A percentile compares a stretch with the other conserved stretches of the same genome.
Conservation (phyloP, 176 grass and related monocot species). For the Triticum monococcum region DNA sequence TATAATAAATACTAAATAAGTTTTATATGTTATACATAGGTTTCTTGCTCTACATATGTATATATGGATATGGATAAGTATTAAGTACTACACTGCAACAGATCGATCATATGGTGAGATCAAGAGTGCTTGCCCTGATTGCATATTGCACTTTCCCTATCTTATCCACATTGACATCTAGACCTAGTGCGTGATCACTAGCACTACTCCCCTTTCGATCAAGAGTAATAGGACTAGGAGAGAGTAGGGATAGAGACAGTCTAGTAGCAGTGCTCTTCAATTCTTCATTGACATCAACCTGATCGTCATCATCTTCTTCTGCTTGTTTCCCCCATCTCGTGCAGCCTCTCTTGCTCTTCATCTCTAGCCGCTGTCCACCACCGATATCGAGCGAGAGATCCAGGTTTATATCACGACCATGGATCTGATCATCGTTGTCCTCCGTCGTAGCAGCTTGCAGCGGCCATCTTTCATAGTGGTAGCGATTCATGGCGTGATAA, state of each 20-base stretch:
- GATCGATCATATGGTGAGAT: slow-evolving; percentile 44
- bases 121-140: slow-evolving; percentile 51
- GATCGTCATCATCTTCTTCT: background rate
- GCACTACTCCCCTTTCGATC: background rate
- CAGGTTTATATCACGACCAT: slow-evolving; percentile 13
- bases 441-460: background rate
- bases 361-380: no score
- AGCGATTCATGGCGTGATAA: slow-evolving; percentile 10
- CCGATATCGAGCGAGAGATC: slow-evolving; percentile 30
- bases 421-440: background rate
- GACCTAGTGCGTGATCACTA: background rate
- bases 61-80: slow-evolving; percentile 37
- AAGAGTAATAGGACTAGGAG: background rate
- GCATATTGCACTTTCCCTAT: background rate
- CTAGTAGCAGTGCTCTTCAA: background rate
- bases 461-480: background rate
- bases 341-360: background rate
- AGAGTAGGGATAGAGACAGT: slow-evolving; percentile 30
- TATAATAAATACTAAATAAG: no score
- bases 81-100: slow-evolving; percentile 40
- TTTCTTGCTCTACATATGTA: background rate
- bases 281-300: slow-evolving; percentile 11
- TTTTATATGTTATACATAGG: no score
- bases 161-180: slow-evolving; percentile 4
- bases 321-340: background rate